These are phyloP conservation scores for Aspergillus felis DNA, from an alignment of 2,329 filamentous ascomycete genomes.

Conservation along the genomic window DNA sequence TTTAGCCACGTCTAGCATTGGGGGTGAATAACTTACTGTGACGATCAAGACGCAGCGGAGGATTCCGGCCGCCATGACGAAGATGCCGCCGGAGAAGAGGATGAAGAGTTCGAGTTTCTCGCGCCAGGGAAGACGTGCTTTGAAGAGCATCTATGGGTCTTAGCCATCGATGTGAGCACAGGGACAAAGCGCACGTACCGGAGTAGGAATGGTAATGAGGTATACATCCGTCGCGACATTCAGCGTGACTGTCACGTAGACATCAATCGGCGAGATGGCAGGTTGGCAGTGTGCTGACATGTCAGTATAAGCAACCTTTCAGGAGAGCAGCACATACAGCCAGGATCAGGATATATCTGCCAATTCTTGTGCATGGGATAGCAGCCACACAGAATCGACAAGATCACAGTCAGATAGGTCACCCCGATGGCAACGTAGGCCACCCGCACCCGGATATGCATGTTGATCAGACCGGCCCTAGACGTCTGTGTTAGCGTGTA, in stretches of 20 bases:
- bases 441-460: constrained; percentile 46
- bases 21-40: constrained; percentile 24
- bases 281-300: constrained; percentile 37
- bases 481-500: neutral
- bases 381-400: constrained; percentile 52
- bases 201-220: constrained; percentile 56
- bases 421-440: constrained; percentile 48
- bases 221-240: constrained; percentile 58
- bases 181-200: constrained; percentile 33
- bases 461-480: constrained; percentile 39
- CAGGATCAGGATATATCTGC: constrained; percentile 58
- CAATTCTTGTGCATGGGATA: constrained; percentile 53
- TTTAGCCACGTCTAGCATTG: neutral
- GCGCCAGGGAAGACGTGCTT: constrained; percentile 44
- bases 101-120: constrained; percentile 53
- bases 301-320: too few species aligned
- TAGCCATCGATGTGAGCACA: too few species aligned
- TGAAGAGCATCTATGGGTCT: constrained; percentile 48
- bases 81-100: constrained; percentile 54
- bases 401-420: constrained; percentile 49
- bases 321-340: constrained; percentile 38
- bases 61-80: constrained; percentile 54
- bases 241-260: constrained; percentile 50
- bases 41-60: constrained; percentile 53
- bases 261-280: constrained; percentile 48